phyloP scores from a whole-genome alignment of 345 rosid species.

The Eucalyptus erythrocorys region DNA sequence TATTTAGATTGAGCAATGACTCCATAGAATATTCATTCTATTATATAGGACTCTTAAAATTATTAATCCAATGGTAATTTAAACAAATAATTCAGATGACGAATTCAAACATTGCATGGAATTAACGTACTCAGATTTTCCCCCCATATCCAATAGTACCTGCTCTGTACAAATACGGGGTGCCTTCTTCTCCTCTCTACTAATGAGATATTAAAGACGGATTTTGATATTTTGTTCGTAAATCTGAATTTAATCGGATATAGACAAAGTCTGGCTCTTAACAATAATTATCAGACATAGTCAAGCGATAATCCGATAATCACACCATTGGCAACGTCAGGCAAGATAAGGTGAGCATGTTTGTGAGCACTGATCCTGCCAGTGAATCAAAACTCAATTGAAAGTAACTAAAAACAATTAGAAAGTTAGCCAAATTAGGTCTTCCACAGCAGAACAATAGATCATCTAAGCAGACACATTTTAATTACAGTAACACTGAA shows the following conservation, averaged over 20 bases:
- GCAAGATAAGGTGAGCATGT: neutral
- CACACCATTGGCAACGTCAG: neutral
- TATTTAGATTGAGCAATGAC: neutral
- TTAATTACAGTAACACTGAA: neutral
- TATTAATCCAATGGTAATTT: neutral
- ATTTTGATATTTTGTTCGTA: neutral
- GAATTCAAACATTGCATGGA: neutral
- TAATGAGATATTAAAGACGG: neutral
- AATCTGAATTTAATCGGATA: neutral
- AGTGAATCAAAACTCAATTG: neutral
- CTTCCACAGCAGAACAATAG: neutral
- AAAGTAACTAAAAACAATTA: neutral
- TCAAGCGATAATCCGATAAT: neutral
- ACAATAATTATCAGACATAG: neutral
- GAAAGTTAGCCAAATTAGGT: neutral
- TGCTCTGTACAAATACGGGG: neutral
- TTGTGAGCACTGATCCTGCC: neutral
- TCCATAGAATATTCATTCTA: neutral
- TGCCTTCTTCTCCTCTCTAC: neutral
- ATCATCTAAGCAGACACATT: neutral
- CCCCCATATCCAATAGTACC: neutral
- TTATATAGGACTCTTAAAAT: neutral
- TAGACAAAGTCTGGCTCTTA: neutral
- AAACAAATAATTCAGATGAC: neutral
- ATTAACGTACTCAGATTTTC: too few species aligned